Percentiles rank a stretch among this genome's conserved stretches.
These are phyloP conservation scores for Litsea cubeba DNA, from an alignment of 164 flowering plant species.

Conservation along the genomic window DNA sequence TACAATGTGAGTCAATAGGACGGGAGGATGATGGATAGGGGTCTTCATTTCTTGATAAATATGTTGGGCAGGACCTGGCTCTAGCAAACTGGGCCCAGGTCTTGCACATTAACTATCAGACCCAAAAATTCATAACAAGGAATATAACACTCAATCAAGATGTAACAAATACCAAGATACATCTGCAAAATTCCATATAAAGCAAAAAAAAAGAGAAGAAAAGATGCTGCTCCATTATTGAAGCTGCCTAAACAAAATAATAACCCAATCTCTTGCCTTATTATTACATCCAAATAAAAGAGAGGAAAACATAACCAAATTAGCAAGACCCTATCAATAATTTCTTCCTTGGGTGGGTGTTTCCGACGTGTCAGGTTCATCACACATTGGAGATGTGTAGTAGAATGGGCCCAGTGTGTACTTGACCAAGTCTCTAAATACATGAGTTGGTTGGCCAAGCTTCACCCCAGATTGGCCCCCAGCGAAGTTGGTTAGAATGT, in stretches of 20 bases:
- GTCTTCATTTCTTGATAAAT: no score
- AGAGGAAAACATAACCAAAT: background rate
- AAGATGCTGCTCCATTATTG: background rate
- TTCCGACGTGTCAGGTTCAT: constrained; percentile 38
- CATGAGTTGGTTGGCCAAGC: constrained; percentile 41
- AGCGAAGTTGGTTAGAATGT: constrained; percentile 52
- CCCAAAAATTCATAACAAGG: no score
- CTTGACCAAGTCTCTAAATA: constrained; percentile 41
- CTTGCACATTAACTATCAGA: no score
- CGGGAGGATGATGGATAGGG: no score
- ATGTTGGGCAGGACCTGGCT: no score
- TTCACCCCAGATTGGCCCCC: constrained; percentile 55
- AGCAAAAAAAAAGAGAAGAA: background rate
- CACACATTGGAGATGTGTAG: constrained; percentile 73
- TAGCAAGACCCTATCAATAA: constrained; percentile 6
- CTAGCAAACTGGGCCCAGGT: no score
- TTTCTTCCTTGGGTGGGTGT: constrained; percentile 1
- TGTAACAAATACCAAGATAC: background rate
- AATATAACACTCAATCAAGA: no score
- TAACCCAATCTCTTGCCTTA: background rate
- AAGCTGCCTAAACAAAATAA: background rate
- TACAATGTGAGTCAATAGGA: no score
- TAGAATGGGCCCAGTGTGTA: constrained; percentile 49
- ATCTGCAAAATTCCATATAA: background rate
- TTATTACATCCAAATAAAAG: background rate